phyloP scores from a whole-genome alignment of 768 basidiomycete species.

The Suillus tomentosus region DNA sequence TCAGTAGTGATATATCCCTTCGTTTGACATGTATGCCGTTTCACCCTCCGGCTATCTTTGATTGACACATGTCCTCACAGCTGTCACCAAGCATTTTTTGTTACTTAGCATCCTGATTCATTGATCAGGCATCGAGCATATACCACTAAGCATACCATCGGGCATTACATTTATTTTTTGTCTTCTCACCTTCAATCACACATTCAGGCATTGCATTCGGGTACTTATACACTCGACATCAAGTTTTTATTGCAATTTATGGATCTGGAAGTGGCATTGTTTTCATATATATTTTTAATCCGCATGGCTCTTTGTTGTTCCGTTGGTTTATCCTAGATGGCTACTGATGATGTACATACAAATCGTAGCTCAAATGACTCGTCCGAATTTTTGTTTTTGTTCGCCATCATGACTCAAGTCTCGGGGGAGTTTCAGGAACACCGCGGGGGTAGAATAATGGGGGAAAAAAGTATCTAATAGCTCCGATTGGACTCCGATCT shows the following conservation, averaged over 20 bases:
- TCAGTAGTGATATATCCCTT: background rate
- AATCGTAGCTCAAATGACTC: background rate
- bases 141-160: background rate
- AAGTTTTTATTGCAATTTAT: background rate
- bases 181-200: background rate
- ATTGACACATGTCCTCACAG: background rate
- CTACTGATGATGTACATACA: background rate
- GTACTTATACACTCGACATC: background rate
- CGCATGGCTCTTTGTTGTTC: background rate
- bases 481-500: slow-evolving; percentile 9
- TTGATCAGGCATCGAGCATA: background rate
- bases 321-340: background rate
- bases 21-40: background rate
- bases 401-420: background rate
- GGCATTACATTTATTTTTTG: background rate
- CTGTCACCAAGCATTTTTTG: background rate
- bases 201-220: slow-evolving; percentile 7
- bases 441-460: background rate
- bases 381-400: background rate
- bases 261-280: background rate
- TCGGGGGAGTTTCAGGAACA: background rate
- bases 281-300: background rate
- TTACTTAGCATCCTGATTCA: background rate
- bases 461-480: background rate
- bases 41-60: background rate